Evolutionary conservation across 768 basidiomycete species (phyloP), one percentile per base, ranked within the genome.

Genomic region (Scleroderma bovista): DNA sequence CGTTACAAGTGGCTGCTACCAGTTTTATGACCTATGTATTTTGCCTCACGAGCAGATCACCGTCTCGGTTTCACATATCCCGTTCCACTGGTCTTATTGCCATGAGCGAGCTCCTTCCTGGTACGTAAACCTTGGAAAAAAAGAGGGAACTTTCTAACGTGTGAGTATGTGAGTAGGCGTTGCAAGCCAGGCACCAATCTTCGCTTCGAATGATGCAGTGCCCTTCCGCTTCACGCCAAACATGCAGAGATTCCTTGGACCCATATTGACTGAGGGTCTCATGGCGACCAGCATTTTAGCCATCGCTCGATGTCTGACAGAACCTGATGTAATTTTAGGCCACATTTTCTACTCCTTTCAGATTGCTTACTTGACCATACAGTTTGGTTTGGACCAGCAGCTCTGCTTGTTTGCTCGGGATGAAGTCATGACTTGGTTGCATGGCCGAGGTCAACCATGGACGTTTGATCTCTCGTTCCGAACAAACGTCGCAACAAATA

Each of bases 181-280:
- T 49, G 57, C 63, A 51, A 59, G 69, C 50, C 68, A 67, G 74
- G 51, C 84, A 75, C 63, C 81, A 2, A 67, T 88, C 38, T 88
- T 92, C 61, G 78, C 79, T 13, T 87, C 88, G 16, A 83, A 74
- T 56, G 96, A 99, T 58, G 76, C 84, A 3, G 93, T 97, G 5
- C 96, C 96, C 1, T 99, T 99, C 87, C 86, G 96, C 33, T 81
- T 95, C 56, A 98, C 96, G 4, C 93, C 93, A 3, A 97, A 96
- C 68, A 81, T 99, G 73, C 96, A 99, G 68, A 77, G 80, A 54
- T 94, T 99, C 72, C 70, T 98, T 33, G 92, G 91, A 1, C 86
- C 88, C 2, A 79, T 91, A 47, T 86, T 89, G 37, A 88, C 84
- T 1, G 96, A 99, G 65, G 96, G 95, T 8, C 70, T 96, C 33